phyloP scores from a whole-genome alignment of 1,284 basidiomycete genomes.

The Heterobasidion parviporum region DNA sequence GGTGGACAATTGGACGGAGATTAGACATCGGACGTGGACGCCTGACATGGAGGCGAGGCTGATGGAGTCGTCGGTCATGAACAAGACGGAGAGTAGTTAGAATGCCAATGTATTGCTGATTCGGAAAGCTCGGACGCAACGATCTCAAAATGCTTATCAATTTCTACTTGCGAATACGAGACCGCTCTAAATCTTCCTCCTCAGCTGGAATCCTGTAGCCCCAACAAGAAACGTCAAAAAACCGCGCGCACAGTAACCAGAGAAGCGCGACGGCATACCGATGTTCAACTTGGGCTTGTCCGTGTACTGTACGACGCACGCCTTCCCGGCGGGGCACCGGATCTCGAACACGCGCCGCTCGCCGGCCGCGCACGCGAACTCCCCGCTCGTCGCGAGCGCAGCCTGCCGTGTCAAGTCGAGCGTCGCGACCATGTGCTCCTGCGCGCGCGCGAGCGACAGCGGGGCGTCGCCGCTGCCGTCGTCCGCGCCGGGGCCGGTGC shows the following conservation, averaged over 20 bases:
- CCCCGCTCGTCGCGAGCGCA: neutral
- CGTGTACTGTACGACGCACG: neutral
- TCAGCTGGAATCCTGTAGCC: neutral
- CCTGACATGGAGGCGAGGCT: neutral
- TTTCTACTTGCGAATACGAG: too few relatives aligned
- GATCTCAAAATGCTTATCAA: too few relatives aligned
- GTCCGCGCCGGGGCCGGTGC: too few relatives aligned
- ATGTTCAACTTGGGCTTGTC: neutral
- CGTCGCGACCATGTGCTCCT: neutral
- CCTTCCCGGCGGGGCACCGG: neutral
- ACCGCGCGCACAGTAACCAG: neutral
- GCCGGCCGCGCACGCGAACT: neutral
- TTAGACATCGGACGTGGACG: neutral
- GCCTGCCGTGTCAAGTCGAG: neutral
- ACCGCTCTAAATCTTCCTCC: neutral
- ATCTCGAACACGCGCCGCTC: neutral
- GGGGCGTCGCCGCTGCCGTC: neutral
- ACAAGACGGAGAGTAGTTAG: too few relatives aligned
- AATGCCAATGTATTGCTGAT: too few relatives aligned
- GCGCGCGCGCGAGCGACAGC: neutral
- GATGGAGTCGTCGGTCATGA: neutral
- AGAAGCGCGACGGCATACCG: neutral
- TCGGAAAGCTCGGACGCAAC: too few relatives aligned
- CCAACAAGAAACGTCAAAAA: neutral
- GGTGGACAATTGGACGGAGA: neutral